Evolutionary conservation across 2,329 filamentous ascomycete genomes (phyloP).

Genomic region (Ophiocordyceps camponoti-rufipedis): DNA sequence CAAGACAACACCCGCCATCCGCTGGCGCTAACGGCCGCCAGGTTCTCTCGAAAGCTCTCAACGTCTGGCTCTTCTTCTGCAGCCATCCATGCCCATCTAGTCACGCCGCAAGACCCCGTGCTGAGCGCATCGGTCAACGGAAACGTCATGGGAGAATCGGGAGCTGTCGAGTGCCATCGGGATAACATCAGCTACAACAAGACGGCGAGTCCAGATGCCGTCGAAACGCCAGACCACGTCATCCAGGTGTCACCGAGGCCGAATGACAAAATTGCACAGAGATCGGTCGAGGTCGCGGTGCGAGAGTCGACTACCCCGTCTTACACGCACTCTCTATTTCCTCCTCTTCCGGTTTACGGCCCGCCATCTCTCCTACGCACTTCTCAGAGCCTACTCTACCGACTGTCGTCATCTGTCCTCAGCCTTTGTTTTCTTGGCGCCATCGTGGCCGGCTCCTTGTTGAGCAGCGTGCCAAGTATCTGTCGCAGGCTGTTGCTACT

Average conservation of each 20-base stretch:
- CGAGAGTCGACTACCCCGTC: constrained; percentile 38
- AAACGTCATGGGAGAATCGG: constrained; percentile 40
- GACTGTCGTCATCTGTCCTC: constrained; percentile 51
- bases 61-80: constrained; percentile 16
- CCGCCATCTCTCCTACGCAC: constrained; percentile 48
- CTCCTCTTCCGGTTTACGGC: constrained; percentile 66
- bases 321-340: constrained; percentile 65
- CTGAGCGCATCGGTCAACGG: constrained; percentile 51
- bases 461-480: constrained; percentile 42
- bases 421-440: constrained; percentile 60
- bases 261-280: constrained; percentile 19
- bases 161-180: no score
- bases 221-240: neutral
- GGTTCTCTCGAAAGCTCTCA: constrained; percentile 25
- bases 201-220: neutral
- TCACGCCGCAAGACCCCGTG: constrained; percentile 55
- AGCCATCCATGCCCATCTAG: constrained; percentile 43
- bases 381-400: constrained; percentile 47
- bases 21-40: constrained; percentile 27
- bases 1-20: neutral
- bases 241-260: constrained; percentile 9
- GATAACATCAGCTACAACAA: neutral
- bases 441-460: constrained; percentile 57
- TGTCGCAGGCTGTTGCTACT: constrained; percentile 37
- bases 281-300: constrained; percentile 27